phyloP scores from a whole-genome alignment of 306 rosid species.

The Vachellia pachyceras region DNA sequence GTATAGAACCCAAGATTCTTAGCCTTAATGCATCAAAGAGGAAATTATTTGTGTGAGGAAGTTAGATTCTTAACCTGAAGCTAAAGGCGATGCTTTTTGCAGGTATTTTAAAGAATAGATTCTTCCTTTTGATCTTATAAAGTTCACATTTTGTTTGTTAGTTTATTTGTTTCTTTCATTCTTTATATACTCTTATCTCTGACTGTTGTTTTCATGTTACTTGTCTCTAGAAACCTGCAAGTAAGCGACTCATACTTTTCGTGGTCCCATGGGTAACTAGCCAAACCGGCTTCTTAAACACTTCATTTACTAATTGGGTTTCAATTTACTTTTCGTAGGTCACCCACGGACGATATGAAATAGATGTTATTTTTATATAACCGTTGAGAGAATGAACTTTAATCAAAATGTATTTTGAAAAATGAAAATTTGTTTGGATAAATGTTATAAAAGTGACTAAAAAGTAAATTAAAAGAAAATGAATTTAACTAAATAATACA shows the following conservation, averaged over 20 bases:
- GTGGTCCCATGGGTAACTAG: slow-evolving; percentile 40
- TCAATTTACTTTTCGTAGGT: no score
- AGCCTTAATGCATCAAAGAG: slow-evolving; percentile 3
- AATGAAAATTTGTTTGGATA: no score
- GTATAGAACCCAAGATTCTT: slow-evolving; percentile 45
- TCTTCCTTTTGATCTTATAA: slow-evolving; percentile 64
- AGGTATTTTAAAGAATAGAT: slow-evolving; percentile 61
- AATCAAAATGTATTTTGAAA: no score
- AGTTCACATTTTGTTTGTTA: slow-evolving; percentile 49
- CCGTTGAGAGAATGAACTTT: no score
- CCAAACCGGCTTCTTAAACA: background rate
- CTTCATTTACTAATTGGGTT: no score
- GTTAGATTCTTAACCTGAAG: slow-evolving; percentile 70
- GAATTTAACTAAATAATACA: no score
- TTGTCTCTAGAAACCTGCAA: slow-evolving; percentile 23
- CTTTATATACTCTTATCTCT: slow-evolving; percentile 25
- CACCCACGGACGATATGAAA: no score
- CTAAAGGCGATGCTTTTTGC: slow-evolving; percentile 43
- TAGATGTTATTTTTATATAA: no score
- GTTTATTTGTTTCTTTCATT: background rate
- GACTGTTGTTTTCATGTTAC: slow-evolving; percentile 18
- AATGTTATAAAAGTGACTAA: no score
- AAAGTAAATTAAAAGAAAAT: no score
- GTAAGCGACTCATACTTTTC: slow-evolving; percentile 48
- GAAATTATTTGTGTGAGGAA: background rate